Base-by-base conservation (phyloP, 2,329 filamentous ascomycete species). In the Talaromyces sp. region DNA sequence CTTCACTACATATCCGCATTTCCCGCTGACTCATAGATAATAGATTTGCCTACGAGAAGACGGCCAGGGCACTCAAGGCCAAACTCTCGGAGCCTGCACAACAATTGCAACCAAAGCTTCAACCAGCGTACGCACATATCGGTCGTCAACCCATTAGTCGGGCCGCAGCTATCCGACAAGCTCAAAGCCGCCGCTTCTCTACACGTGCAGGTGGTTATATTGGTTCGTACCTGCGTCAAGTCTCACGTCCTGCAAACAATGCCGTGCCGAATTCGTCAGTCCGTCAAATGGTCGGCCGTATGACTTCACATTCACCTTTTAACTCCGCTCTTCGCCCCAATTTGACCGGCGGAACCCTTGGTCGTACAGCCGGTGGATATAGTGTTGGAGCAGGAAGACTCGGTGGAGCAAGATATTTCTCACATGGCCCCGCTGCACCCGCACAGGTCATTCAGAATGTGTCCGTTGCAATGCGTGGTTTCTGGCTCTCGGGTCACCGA, bases 361-460 rank as follows among this genome's bases (percentile, higher is more conserved):
- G 91, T 39, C 88, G 94, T 64, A 92, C 91, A 45, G 91, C 93
- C 8, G 93, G 94, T 69, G 95, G 95, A n/a, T 99, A 99, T 68
- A 80, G 91, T 45, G 80, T 85, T 64, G 91, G 91, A 35, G 86
- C 88, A 59, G 89, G 89, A 37, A 84, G 88, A 56, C 77, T 87
- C 66, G 88, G 90, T 69, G 91, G 90, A 52, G 87, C 89, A 27
- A 86, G 94, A 69, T 94, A 94, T 81, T 98, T 98, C 80, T 96
- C 92, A 1, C 93, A 97, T 79, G 87, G 88, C 0, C 92, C 94
- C 1, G 90, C 91, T 10, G 87, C 89, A 8, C 93, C 92, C 45
- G 92, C 93, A 1, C 92, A 98, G 76, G 92, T 98, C 56, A 87
- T 98, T 61, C 90, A 95, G 77, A 97, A 97, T 78, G 94, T 97